Conservation (phyloP, 306 rosid genomes). For the Citrullus mucosospermus region DNA sequence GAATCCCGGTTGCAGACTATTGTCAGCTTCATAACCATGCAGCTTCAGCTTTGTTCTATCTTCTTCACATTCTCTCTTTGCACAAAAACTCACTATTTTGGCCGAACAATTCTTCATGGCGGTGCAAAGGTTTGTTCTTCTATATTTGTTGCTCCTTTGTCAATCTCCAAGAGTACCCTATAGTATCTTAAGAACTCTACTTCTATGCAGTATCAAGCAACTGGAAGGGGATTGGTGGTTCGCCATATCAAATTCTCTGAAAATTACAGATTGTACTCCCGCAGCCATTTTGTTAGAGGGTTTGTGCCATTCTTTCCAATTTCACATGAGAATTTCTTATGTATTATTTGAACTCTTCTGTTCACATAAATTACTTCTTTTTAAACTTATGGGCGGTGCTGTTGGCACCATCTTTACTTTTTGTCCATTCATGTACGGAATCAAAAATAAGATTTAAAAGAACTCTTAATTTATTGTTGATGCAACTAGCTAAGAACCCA, state of each 20-base stretch:
- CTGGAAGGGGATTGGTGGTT: slow-evolving; percentile 94
- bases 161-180: background rate
- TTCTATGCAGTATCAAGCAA: slow-evolving; percentile 77
- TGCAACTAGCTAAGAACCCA: too few relatives aligned
- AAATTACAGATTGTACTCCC: slow-evolving; percentile 89
- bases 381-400: background rate
- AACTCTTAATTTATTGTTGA: background rate
- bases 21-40: slow-evolving; percentile 82
- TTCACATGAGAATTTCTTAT: background rate
- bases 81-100: slow-evolving; percentile 86
- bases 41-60: slow-evolving; percentile 82
- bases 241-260: slow-evolving; percentile 84
- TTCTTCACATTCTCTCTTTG: slow-evolving; percentile 91
- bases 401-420: background rate
- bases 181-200: slow-evolving; percentile 7
- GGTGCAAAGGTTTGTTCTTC: slow-evolving; percentile 77
- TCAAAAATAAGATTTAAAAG: background rate
- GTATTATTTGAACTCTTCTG: background rate
- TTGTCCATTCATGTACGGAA: background rate
- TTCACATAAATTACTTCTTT: background rate
- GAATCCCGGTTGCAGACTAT: slow-evolving; percentile 57
- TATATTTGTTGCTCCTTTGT: slow-evolving; percentile 1
- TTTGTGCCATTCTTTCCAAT: slow-evolving; percentile 22
- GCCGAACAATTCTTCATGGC: slow-evolving; percentile 93
- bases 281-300: slow-evolving; percentile 98